phyloP scores from a whole-genome alignment of 257 asterid genomes.

The Rhazya stricta region DNA sequence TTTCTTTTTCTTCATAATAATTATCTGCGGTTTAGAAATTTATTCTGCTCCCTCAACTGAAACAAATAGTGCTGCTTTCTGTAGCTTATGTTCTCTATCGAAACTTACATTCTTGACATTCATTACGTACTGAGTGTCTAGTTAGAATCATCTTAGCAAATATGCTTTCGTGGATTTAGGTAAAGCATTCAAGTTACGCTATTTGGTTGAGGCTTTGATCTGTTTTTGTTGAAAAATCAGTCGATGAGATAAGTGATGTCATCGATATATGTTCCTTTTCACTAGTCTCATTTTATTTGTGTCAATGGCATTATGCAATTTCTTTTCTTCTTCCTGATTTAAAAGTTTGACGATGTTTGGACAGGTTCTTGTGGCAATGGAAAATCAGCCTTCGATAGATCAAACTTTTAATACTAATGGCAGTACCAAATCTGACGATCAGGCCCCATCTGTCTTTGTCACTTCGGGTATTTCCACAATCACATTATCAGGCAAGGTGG shows the following conservation, averaged over 20 bases:
- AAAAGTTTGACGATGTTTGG: constrained; percentile 1
- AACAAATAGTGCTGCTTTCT: not conserved
- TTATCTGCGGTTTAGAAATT: constrained; percentile 1
- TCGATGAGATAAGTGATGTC: not conserved
- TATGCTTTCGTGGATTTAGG: not conserved
- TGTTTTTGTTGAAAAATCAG: not conserved
- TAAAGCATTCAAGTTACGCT: not conserved
- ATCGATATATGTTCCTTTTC: not conserved
- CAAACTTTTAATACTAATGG: constrained; percentile 32
- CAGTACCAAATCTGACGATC: constrained; percentile 36
- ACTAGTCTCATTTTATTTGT: not conserved
- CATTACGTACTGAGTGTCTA: not conserved
- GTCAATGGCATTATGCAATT: not conserved
- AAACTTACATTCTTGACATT: not conserved
- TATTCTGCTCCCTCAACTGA: not conserved
- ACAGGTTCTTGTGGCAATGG: constrained; percentile 39
- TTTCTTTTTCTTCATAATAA: not conserved
- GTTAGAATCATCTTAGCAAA: not conserved
- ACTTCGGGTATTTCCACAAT: constrained; percentile 17
- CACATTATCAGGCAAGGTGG: constrained; percentile 10
- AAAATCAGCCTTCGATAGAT: constrained; percentile 30
- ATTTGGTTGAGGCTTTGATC: constrained; percentile 1
- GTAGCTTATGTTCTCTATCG: not conserved
- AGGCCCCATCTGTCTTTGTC: constrained; percentile 14
- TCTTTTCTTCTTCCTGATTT: not conserved